These are phyloP conservation scores for Pilaira anomala DNA, from an alignment of 192 early-diverging fungal genomes.

Conservation along the genomic window DNA sequence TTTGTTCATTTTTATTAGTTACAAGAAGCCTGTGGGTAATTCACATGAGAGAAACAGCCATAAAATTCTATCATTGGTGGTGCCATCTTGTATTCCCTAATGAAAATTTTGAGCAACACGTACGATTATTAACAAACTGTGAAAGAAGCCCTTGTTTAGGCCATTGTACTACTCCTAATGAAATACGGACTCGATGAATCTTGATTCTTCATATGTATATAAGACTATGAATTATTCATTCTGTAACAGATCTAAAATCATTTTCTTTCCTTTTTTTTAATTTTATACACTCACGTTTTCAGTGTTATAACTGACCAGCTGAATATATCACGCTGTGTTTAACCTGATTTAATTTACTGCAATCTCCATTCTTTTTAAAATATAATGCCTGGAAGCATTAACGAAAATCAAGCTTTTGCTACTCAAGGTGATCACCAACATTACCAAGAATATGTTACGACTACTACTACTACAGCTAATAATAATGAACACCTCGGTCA, in stretches of 20 bases:
- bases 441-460: slow-evolving; percentile 15
- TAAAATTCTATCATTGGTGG: neutral
- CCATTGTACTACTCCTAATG: no score
- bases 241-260: no score
- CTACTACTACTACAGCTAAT: neutral
- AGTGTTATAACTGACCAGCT: no score
- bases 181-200: no score
- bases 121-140: no score
- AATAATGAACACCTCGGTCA: neutral
- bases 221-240: no score
- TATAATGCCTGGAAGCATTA: slow-evolving; percentile 24
- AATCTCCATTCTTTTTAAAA: slow-evolving; percentile 18
- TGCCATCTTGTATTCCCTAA: slow-evolving; percentile 11
- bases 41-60: neutral
- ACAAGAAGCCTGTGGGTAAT: slow-evolving; percentile 10
- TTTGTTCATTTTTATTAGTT: neutral
- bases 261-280: no score
- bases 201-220: no score
- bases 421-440: slow-evolving; percentile 12
- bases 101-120: no score
- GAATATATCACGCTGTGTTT: neutral
- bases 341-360: neutral
- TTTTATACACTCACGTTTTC: no score
- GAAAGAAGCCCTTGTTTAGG: no score
- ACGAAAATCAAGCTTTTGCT: slow-evolving; percentile 2